Evolutionary conservation across 2,329 filamentous ascomycete genomes (phyloP).

Genomic region (Stachybotrys chlorohalonatus): DNA sequence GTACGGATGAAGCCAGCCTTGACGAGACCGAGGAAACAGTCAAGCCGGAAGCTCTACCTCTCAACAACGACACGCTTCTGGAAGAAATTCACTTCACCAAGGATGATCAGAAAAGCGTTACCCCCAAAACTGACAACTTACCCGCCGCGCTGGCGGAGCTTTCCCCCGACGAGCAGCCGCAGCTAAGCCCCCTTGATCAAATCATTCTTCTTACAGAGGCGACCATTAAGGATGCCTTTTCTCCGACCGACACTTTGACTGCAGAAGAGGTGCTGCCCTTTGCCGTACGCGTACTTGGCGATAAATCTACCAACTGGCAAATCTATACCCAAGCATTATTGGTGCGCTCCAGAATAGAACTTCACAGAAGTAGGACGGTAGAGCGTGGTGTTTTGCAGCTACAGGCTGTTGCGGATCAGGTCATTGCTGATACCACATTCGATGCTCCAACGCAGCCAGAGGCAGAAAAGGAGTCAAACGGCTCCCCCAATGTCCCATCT

Average conservation of each 20-base stretch:
- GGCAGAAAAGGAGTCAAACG: constrained; percentile 14
- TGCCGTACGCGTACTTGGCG: constrained; percentile 76
- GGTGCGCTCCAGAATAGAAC: constrained; percentile 81
- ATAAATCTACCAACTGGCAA: constrained; percentile 94
- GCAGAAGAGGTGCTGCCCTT: constrained; percentile 92
- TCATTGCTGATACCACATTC: constrained; percentile 70
- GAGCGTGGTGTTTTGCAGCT: constrained; percentile 87
- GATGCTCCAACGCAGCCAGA: constrained; percentile 12
- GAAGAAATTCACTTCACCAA: constrained; percentile 77
- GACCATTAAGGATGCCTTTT: constrained; percentile 80
- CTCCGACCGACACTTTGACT: constrained; percentile 75
- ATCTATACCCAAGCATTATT: constrained; percentile 91
- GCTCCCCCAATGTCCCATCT: constrained; percentile 25
- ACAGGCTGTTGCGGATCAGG: constrained; percentile 90
- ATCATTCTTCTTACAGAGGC: constrained; percentile 82
- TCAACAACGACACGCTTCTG: constrained; percentile 89
- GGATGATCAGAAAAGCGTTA: constrained; percentile 29
- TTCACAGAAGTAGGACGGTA: constrained; percentile 76
- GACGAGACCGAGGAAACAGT: constrained; percentile 14
- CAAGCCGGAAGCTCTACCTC: constrained; percentile 59
- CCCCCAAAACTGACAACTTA: constrained; percentile 31
- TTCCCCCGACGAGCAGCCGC: constrained; percentile 72
- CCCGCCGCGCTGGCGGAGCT: constrained; percentile 54
- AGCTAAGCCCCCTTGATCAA: constrained; percentile 75
- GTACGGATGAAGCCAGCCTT: constrained; percentile 3